A percentile compares a stretch with the other conserved stretches of the same genome.
Conservation (phyloP, 2,329 filamentous ascomycete species). For the Stemphylium beticola region DNA sequence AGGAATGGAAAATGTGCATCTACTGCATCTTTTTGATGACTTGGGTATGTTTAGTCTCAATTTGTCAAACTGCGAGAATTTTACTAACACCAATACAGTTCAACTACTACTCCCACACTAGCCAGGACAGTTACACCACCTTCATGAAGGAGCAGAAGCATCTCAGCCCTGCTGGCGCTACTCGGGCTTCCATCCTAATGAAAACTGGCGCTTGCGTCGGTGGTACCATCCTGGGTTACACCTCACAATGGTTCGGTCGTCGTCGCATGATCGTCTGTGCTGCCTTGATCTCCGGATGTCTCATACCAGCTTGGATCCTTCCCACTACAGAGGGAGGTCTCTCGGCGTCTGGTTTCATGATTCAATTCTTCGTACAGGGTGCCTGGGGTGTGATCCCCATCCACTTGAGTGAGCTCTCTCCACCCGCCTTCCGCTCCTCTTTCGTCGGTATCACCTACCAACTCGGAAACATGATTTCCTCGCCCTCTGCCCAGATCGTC, state of each 20-base stretch:
- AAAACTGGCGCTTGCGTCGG: constrained; percentile 79
- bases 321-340: constrained; percentile 65
- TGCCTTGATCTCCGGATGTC: constrained; percentile 63
- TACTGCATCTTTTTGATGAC: constrained; percentile 83
- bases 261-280: constrained; percentile 70
- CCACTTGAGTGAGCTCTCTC: constrained; percentile 76
- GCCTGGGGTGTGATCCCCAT: constrained; percentile 61
- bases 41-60: constrained; percentile 52
- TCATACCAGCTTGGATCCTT: constrained; percentile 76
- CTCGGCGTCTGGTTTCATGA: constrained; percentile 70
- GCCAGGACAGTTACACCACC: constrained; percentile 81
- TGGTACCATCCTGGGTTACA: constrained; percentile 74
- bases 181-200: constrained; percentile 80
- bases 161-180: constrained; percentile 67
- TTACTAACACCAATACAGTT: constrained; percentile 52
- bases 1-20: constrained; percentile 78
- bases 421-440: constrained; percentile 71
- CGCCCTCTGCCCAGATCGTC: constrained; percentile 76
- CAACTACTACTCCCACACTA: constrained; percentile 73
- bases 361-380: constrained; percentile 62
- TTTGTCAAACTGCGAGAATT: background rate
- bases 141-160: constrained; percentile 78
- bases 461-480: constrained; percentile 76
- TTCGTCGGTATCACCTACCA: constrained; percentile 77
- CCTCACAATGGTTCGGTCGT: constrained; percentile 77